Evolutionary conservation across 306 rosid genomes (phyloP).

Genomic region (Acacia crassicarpa): DNA sequence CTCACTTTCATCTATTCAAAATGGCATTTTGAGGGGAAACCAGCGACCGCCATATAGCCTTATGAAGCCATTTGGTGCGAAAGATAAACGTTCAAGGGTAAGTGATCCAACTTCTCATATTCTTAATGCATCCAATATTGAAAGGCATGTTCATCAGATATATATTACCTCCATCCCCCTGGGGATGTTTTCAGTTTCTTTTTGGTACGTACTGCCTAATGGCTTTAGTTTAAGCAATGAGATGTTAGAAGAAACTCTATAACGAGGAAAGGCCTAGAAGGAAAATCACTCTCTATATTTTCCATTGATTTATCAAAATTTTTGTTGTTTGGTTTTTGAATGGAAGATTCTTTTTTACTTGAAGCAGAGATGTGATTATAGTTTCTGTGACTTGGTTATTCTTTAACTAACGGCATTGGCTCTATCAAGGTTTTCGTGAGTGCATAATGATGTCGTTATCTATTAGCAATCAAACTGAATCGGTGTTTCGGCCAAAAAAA

Average conservation of each 20-base stretch:
- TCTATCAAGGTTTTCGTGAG: too few species aligned
- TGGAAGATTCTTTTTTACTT: too few species aligned
- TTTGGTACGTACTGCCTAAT: neutral
- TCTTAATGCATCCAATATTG: neutral
- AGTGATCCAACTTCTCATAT: conserved; percentile 14
- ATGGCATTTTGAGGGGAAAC: conserved; percentile 80
- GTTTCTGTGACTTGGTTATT: too few species aligned
- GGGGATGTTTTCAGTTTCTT: neutral
- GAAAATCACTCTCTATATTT: too few species aligned
- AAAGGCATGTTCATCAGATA: neutral
- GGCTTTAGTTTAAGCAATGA: neutral
- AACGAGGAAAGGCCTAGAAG: too few species aligned
- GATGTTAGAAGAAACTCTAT: too few species aligned
- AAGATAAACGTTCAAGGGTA: conserved; percentile 66
- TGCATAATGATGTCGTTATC: too few species aligned
- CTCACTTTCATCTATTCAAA: conserved; percentile 79
- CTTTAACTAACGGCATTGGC: too few species aligned
- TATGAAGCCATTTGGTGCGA: conserved; percentile 70
- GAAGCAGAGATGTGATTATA: too few species aligned
- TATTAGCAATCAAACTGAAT: neutral
- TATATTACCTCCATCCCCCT: neutral
- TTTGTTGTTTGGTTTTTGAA: too few species aligned
- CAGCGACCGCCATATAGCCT: conserved; percentile 79
- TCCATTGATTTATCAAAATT: too few species aligned
- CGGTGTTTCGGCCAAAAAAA: too few species aligned